phyloP scores from a whole-genome alignment of 768 basidiomycete species.

The Saitozyma sp. region DNA sequence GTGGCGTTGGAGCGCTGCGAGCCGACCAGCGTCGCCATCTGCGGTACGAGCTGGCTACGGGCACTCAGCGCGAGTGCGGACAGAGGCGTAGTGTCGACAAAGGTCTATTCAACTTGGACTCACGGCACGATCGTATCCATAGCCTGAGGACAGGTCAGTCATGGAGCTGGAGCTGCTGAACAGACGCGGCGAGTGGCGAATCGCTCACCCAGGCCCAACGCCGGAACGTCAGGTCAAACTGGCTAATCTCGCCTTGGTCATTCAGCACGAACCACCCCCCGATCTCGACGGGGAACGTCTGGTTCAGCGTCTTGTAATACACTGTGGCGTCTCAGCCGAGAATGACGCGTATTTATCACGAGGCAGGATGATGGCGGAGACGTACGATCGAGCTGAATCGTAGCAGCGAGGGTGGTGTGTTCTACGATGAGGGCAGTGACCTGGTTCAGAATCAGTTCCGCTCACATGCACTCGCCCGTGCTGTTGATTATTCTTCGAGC shows the following conservation, averaged over 20 bases:
- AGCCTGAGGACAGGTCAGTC: not conserved
- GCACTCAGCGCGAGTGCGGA: too few species aligned
- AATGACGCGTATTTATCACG: not conserved
- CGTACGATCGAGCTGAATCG: slow-evolving; percentile 26
- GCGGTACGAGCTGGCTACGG: slow-evolving; percentile 23
- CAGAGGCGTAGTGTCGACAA: not conserved
- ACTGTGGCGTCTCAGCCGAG: slow-evolving; percentile 3
- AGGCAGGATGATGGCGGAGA: not conserved
- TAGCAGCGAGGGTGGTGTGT: slow-evolving; percentile 20
- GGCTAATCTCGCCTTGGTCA: not conserved
- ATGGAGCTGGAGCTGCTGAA: too few species aligned
- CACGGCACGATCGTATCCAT: not conserved
- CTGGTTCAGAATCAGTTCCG: not conserved
- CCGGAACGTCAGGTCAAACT: slow-evolving; percentile 2
- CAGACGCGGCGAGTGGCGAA: too few species aligned
- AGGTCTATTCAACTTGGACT: not conserved
- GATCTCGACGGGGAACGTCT: slow-evolving; percentile 31
- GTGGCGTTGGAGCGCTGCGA: slow-evolving; percentile 12
- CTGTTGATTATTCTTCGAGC: too few species aligned
- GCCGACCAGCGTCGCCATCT: slow-evolving; percentile 26
- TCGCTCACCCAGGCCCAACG: slow-evolving; percentile 1
- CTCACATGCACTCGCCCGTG: not conserved
- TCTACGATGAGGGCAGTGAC: slow-evolving; percentile 25
- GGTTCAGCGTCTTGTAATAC: slow-evolving; percentile 24
- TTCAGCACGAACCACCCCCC: slow-evolving; percentile 10